Evolutionary conservation across 208 protist species (phyloP), one percentile per base, ranked within the genome.

Genomic region (Trypanosoma cruzi): DNA sequence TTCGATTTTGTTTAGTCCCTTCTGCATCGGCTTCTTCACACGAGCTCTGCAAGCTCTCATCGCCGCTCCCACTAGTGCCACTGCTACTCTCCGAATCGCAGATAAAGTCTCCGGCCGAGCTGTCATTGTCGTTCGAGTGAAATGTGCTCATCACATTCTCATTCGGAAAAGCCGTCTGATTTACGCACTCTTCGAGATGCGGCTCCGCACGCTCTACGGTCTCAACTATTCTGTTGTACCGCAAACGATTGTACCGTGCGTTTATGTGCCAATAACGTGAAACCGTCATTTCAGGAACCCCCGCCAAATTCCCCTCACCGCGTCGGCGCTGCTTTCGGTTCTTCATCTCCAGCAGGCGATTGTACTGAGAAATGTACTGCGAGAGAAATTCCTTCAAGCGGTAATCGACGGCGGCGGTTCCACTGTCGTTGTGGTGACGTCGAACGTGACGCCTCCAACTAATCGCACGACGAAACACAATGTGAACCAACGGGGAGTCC

Each of bases 191-290:
- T n/a, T 58, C 22, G 37, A 75, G 50, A 63, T 86, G 67, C 13
- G 50, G 34, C 24, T 85, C 79, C 0, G 81, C 83, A n/a, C 56
- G 61, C 68, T 91, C 82, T 18, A 79, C 66, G 6, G 76, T 73
- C 16, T 89, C 86, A 8, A 96, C 88, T 22, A 96, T 65, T 26
- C 91, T 70, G 68, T 96, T 96, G 77, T 94, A 96, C 4, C 91
- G 88, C 16, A 94, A 67, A 4, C 82, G 73, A 65, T 96, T 96
- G 68, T 92, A 96, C 20, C 87, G 76, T 1, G 86, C 89, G 64
- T 91, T 85, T 0, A 92, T 55, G 44, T 85, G 68, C 87, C 88
- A 96, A 60, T 96, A 96, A 8, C 86, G 82, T 54, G 88, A 73
- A 18, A 87, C 76, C 2, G 88, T 91, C 20, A 92, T 59, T 13